Conservation (phyloP, 148 eudicot genomes). For the Suaeda aralocaspica region DNA sequence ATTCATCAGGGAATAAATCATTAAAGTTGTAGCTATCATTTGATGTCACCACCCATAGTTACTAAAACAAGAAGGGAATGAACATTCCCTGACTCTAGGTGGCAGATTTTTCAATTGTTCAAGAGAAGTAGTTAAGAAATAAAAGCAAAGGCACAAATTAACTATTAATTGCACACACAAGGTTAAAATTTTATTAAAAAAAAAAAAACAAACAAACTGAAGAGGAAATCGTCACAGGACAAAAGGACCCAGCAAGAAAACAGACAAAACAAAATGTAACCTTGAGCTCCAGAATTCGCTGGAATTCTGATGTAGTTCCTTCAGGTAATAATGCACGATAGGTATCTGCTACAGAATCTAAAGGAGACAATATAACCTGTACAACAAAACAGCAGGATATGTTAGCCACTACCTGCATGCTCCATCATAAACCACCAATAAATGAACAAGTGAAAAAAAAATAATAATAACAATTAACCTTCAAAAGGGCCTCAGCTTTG, state of each 20-base stretch:
- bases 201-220: not conserved
- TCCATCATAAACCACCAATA: constrained; percentile 5
- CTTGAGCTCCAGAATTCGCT: constrained; percentile 92
- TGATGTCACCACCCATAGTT: constrained; percentile 2
- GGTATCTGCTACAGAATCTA: constrained; percentile 96
- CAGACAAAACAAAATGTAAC: constrained; percentile 24
- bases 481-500: constrained; percentile 95
- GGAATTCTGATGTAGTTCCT: constrained; percentile 89
- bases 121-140: too few species aligned
- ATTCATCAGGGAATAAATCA: not conserved
- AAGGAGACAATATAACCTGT: constrained; percentile 91
- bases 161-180: not conserved
- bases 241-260: not conserved
- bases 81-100: not conserved
- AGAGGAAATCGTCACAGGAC: not conserved
- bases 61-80: not conserved
- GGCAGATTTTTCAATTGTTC: not conserved
- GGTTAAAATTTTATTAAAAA: too few species aligned
- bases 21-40: not conserved
- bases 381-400: constrained; percentile 15
- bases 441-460: too few species aligned
- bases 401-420: constrained; percentile 12
- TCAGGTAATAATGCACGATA: constrained; percentile 94
- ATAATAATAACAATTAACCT: constrained; percentile 58
- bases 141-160: too few species aligned